Evolutionary conservation across 345 rosid genomes (phyloP), one percentile per base, ranked within the genome.

Genomic region (Cochlearia excelsa): DNA sequence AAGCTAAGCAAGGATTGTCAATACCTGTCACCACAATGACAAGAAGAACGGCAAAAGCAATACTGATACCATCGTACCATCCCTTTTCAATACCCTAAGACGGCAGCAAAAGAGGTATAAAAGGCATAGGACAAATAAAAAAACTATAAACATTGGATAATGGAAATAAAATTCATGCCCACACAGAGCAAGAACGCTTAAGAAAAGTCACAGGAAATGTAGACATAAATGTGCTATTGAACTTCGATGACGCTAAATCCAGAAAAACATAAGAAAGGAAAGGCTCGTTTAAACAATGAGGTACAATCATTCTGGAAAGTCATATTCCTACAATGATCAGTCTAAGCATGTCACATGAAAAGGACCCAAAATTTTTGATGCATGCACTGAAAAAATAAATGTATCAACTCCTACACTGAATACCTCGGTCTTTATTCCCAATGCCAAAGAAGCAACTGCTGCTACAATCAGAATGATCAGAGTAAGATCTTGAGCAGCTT

Each of bases 31-130:
- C 95, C 65, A 85, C 75, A 71, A 93, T 84, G 71, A 93, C 99
- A 59, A 93, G 90, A 51, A 85, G 54, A 66, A 93, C 99, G 41
- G 99, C 99, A 72, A 93, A 84, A 65, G 86, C 83, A 61, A 93
- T 93, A 86, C 99, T 93, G 43, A 83, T 90, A 29, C 99, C 99
- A 79, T 93, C 99, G 63, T 87, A 93, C 99, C 99, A 93, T 58
- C 99, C 99, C 78, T 79, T 77, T 73, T 84, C 39, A 27, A 79
- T 74, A 60, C 99, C 99, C 99, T 92, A 61, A 46, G 65, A 57
- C 50, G 56, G 16, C 11, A 33, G 16, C 7, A 53, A 51, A 67
- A 57, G 31, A 57, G 31, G 29, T 59, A 35, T 44, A 38, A 61
- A 57, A 67, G 45, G 23, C 62, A 61, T 49, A 72, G 58, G 54